These are phyloP conservation scores for Kodamaea jinghongensis DNA, from an alignment of 805 yeast genomes.

Conservation along the genomic window DNA sequence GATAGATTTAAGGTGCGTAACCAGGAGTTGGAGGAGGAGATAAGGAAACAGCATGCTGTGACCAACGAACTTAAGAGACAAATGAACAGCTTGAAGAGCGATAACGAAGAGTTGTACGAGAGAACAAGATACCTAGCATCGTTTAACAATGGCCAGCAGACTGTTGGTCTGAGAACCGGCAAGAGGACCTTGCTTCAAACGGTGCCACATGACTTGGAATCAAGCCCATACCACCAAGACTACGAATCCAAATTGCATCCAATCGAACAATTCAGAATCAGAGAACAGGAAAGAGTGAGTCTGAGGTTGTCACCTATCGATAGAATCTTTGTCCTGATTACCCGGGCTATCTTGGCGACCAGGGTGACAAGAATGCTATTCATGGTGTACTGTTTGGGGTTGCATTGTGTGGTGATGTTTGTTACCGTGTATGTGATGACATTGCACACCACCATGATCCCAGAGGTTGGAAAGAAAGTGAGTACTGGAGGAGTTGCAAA, in stretches of 20 bases:
- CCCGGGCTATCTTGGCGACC: slow-evolving; percentile 74
- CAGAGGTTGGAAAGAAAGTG: slow-evolving; percentile 42
- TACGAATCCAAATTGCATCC: slow-evolving; percentile 83
- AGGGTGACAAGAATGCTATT: slow-evolving; percentile 69
- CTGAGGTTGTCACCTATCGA: slow-evolving; percentile 76
- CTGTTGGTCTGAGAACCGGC: slow-evolving; percentile 13
- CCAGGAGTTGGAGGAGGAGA: slow-evolving; percentile 79
- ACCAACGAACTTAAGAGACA: slow-evolving; percentile 65
- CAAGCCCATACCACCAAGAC: slow-evolving; percentile 48
- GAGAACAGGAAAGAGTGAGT: slow-evolving; percentile 72
- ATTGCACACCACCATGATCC: slow-evolving; percentile 42
- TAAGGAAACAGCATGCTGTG: slow-evolving; percentile 53
- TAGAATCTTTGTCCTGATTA: slow-evolving; percentile 67
- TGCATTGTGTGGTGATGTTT: slow-evolving; percentile 72
- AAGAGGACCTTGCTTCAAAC: slow-evolving; percentile 26
- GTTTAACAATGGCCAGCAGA: slow-evolving; percentile 28
- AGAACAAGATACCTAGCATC: slow-evolving; percentile 66
- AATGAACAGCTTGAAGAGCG: slow-evolving; percentile 59
- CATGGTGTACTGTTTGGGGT: slow-evolving; percentile 66
- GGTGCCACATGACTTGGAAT: slow-evolving; percentile 51
- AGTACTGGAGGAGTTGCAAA: slow-evolving; percentile 42
- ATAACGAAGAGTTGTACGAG: slow-evolving; percentile 78
- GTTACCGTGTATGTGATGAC: slow-evolving; percentile 56
- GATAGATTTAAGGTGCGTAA: slow-evolving; percentile 87
- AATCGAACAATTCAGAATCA: slow-evolving; percentile 72